Conservation (phyloP, 2,329 filamentous ascomycete species). For the Diaporthe humulicola region DNA sequence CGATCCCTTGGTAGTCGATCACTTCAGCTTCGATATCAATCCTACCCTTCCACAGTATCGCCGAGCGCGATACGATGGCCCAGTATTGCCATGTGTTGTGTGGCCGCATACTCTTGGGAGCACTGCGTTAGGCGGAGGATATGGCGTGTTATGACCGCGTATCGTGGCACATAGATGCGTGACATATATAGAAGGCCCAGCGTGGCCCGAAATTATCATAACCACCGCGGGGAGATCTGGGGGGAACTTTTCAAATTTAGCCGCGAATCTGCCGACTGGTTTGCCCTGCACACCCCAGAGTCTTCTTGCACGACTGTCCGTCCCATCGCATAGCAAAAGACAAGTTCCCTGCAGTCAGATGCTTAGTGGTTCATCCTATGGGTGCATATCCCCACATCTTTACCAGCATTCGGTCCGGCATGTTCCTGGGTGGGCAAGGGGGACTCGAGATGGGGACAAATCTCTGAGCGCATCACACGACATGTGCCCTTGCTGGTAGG, state of each 20-base stretch:
- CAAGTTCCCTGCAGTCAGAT: background rate
- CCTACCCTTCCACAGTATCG: background rate
- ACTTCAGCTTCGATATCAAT: background rate
- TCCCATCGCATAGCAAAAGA: background rate
- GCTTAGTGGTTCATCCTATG: constrained; percentile 15
- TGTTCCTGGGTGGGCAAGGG: constrained; percentile 6
- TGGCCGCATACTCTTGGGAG: background rate
- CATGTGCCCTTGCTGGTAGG: constrained; percentile 10
- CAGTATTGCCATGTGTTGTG: background rate
- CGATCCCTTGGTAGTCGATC: constrained; percentile 25
- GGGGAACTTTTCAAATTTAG: background rate
- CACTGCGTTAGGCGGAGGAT: background rate
- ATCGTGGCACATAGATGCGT: background rate
- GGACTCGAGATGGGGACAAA: background rate
- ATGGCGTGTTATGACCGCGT: background rate
- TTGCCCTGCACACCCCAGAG: constrained; percentile 1
- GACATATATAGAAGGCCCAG: background rate
- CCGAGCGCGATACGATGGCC: too few species aligned
- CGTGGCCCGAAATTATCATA: background rate
- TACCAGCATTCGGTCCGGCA: background rate
- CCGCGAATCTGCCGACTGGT: constrained; percentile 5
- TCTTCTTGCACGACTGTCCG: background rate
- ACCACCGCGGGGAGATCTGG: background rate
- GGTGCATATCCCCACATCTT: background rate
- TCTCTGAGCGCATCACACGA: constrained; percentile 11